A percentile compares a stretch with the other conserved stretches of the same genome.
Conservation (phyloP, 768 basidiomycete genomes). For the Lanmaoa pseudosensibilis region DNA sequence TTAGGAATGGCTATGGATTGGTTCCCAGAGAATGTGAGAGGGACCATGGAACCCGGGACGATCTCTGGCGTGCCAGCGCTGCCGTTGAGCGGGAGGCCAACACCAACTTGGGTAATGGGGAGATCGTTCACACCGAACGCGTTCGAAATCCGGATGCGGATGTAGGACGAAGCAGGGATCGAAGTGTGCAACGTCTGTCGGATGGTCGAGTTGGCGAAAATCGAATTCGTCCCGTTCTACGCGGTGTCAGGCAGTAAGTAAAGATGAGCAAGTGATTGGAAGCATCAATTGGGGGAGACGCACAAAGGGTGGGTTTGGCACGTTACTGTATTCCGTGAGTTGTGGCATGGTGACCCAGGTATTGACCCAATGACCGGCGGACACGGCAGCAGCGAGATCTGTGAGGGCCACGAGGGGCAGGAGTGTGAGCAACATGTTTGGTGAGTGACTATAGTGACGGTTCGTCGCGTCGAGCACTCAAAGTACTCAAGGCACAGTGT, state of each 20-base stretch:
- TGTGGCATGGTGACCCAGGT: slow-evolving; percentile 11
- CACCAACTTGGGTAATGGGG: background rate
- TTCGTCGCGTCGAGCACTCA: background rate
- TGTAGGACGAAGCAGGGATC: background rate
- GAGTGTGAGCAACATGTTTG: background rate
- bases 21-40: background rate
- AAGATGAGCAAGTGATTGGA: background rate
- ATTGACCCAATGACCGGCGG: slow-evolving; percentile 2
- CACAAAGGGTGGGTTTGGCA: slow-evolving; percentile 19
- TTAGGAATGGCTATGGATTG: background rate
- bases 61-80: background rate
- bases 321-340: slow-evolving; percentile 1
- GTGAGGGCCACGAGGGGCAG: background rate
- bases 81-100: background rate
- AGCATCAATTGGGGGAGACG: no score
- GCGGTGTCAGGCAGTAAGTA: slow-evolving; percentile 4
- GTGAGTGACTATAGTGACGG: background rate
- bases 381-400: background rate
- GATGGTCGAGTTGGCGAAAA: background rate
- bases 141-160: background rate
- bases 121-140: background rate
- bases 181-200: no score
- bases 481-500: no score
- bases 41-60: background rate
- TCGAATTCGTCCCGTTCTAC: background rate